phyloP scores from a whole-genome alignment of 371 early-diverging fungal species.

The Lichtheimia corymbifera region DNA sequence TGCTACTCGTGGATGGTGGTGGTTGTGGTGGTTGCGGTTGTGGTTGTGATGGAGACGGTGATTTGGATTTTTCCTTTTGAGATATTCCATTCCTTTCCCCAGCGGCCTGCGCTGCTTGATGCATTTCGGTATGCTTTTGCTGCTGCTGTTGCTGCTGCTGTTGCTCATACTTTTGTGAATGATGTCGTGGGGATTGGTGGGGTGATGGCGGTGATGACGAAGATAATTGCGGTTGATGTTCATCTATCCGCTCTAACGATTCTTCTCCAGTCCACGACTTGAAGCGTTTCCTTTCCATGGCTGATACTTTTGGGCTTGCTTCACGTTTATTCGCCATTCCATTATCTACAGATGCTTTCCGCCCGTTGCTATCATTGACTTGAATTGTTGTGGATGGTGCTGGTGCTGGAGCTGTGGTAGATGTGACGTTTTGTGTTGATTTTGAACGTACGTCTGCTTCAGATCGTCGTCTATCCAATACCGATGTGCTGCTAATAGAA shows the following conservation, averaged over 20 bases:
- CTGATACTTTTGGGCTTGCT: conserved; percentile 4
- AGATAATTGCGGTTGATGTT: background rate
- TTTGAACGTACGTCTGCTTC: conserved; percentile 13
- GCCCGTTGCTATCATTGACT: background rate
- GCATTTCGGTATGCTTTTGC: background rate
- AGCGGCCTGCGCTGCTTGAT: conserved; percentile 3
- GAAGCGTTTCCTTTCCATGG: conserved; percentile 19
- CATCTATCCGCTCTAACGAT: background rate
- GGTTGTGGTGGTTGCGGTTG: background rate
- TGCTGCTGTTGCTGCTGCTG: background rate
- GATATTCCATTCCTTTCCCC: background rate
- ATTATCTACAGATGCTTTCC: conserved; percentile 3
- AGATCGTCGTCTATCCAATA: conserved; percentile 15
- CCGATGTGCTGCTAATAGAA: background rate
- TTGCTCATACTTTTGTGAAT: background rate
- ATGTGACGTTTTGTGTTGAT: background rate
- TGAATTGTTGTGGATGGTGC: background rate
- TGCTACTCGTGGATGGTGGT: background rate
- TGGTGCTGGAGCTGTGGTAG: background rate
- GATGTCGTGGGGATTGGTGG: background rate
- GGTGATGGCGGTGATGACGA: conserved; percentile 3
- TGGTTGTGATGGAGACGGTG: conserved; percentile 1
- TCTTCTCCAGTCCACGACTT: conserved; percentile 19
- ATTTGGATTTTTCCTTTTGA: background rate
- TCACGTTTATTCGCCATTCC: conserved; percentile 15